Evolutionary conservation across 176 grass and related monocot genomes (phyloP).

Genomic region (Elaeis guineensis): DNA sequence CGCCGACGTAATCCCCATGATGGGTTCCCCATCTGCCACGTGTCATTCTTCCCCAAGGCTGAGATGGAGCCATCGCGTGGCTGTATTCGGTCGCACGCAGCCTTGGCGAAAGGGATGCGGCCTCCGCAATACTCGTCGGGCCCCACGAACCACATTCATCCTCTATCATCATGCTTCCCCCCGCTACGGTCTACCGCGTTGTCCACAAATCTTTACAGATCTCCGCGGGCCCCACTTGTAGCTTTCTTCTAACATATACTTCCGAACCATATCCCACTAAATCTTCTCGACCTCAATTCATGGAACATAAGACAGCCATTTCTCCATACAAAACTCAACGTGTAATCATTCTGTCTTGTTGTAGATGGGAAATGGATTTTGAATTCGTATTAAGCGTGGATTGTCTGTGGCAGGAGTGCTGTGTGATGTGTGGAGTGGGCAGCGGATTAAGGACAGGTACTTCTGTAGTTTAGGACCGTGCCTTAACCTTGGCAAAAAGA

Average conservation of each 20-base stretch:
- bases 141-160: not conserved
- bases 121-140: slow-evolving; percentile 11
- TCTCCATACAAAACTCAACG: too few species aligned
- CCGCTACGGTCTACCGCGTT: not conserved
- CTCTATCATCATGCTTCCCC: not conserved
- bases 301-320: too few species aligned
- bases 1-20: slow-evolving; percentile 13
- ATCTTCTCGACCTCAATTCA: too few species aligned
- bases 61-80: slow-evolving; percentile 1
- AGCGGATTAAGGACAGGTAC: too few species aligned
- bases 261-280: not conserved
- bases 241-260: slow-evolving; percentile 9
- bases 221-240: not conserved
- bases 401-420: too few species aligned
- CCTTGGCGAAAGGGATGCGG: slow-evolving; percentile 3
- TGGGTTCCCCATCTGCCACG: not conserved
- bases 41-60: not conserved
- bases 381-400: too few species aligned
- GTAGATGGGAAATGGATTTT: too few species aligned
- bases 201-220: slow-evolving; percentile 9
- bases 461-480: too few species aligned
- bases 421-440: too few species aligned
- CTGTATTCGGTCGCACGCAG: not conserved
- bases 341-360: too few species aligned
- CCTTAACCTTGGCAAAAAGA: too few species aligned